Conservation (phyloP, 495 filamentous ascomycete species). For the Friedmanniomyces simplex region DNA sequence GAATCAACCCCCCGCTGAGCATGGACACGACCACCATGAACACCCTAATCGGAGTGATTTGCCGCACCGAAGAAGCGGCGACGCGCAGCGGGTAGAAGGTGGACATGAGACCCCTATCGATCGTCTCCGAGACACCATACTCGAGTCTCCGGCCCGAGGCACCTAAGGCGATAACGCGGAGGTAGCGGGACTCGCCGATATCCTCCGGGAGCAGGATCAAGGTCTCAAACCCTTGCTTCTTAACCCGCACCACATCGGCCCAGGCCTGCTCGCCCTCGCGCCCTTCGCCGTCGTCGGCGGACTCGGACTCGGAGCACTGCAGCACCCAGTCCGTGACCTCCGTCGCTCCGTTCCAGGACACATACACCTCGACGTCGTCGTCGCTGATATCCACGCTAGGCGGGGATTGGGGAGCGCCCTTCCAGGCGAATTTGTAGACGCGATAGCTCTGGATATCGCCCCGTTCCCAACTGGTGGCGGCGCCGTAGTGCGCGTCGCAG, state of each 20-base stretch:
- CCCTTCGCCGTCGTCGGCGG: no score
- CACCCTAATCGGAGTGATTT: background rate
- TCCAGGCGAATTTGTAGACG: slow-evolving; percentile 21
- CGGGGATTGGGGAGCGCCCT: slow-evolving; percentile 3
- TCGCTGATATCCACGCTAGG: slow-evolving; percentile 10
- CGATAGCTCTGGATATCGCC: slow-evolving; percentile 23
- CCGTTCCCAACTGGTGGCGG: slow-evolving; percentile 11
- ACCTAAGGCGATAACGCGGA: slow-evolving; percentile 18
- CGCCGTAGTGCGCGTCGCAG: slow-evolving; percentile 26
- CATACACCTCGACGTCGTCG: slow-evolving; percentile 12
- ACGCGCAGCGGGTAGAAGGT: slow-evolving; percentile 10
- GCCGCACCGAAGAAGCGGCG: background rate
- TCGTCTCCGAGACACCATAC: slow-evolving; percentile 7
- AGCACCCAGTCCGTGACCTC: slow-evolving; percentile 19
- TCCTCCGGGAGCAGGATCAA: slow-evolving; percentile 2
- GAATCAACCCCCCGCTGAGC: slow-evolving; percentile 5
- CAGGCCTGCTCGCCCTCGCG: slow-evolving; percentile 9
- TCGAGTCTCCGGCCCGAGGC: background rate
- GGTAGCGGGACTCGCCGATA: slow-evolving; percentile 7
- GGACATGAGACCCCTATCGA: slow-evolving; percentile 13
- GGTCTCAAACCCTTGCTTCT: slow-evolving; percentile 21
- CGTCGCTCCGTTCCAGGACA: slow-evolving; percentile 25
- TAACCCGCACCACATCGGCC: slow-evolving; percentile 8
- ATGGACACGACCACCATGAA: slow-evolving; percentile 1
- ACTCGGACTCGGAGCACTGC: slow-evolving; percentile 14